These are phyloP conservation scores for Myriosclerotinia scirpicola DNA, from an alignment of 2,329 filamentous ascomycete genomes.

Conservation along the genomic window DNA sequence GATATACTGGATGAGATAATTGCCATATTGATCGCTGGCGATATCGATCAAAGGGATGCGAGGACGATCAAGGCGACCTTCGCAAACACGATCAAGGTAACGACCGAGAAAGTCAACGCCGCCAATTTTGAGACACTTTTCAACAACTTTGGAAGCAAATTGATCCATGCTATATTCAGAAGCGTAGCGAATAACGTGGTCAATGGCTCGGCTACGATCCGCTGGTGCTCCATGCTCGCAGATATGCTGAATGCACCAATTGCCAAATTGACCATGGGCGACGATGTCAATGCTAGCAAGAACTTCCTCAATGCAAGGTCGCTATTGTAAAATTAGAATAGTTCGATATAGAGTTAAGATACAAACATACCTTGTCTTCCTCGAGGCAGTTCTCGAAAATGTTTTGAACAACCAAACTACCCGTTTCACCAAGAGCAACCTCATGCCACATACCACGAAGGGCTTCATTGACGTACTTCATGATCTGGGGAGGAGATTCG, in stretches of 20 bases:
- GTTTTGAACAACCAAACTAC: constrained; percentile 96
- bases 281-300: constrained; percentile 93
- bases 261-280: constrained; percentile 95
- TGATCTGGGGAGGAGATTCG: constrained; percentile 92
- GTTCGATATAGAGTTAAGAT: not conserved
- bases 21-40: constrained; percentile 97
- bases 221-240: constrained; percentile 92
- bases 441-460: constrained; percentile 98
- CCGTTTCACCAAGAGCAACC: constrained; percentile 93
- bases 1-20: constrained; percentile 97
- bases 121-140: constrained; percentile 98
- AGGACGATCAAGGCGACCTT: constrained; percentile 84
- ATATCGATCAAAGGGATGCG: constrained; percentile 98
- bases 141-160: constrained; percentile 97
- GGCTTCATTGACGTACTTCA: constrained; percentile 96
- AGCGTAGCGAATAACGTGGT: constrained; percentile 91
- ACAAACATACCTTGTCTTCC: constrained; percentile 80
- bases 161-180: constrained; percentile 99
- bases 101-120: constrained; percentile 85
- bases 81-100: constrained; percentile 91
- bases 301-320: constrained; percentile 95
- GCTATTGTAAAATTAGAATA: constrained; percentile 53
- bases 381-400: constrained; percentile 99
- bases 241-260: constrained; percentile 99
- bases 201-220: constrained; percentile 89